Evolutionary conservation across 2,329 filamentous ascomycete species (phyloP), one percentile per base, ranked within the genome.

Genomic region (Diaporthe vexans): DNA sequence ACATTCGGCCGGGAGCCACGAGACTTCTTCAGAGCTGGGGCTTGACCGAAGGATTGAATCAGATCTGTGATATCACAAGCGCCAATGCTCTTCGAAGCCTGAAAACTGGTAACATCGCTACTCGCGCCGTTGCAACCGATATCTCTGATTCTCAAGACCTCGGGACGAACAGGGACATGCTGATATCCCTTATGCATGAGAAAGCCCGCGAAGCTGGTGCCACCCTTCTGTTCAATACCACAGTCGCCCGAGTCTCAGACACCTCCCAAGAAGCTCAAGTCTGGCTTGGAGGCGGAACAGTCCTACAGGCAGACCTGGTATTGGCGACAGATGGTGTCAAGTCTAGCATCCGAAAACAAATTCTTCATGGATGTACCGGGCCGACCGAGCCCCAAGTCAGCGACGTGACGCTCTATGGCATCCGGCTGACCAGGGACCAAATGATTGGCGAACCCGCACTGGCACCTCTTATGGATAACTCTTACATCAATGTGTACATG

Each of bases 241-340:
- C 35, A 33, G 72, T 71, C 17, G 13, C 21, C n/a, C 46, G 17
- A 9, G 46, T 71, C 43, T 52, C 51, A 35, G 72, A 74, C 3
- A 52, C 24, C 24, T 40, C 65, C 2, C 9, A 35, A 35, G 13
- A 43, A 13, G 72, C 65, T n/a, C 56, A 26, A 43, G 57, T 74
- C 19, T 48, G 1, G 35, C 24, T 65, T 7, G 63, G 70, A 7
- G 35, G 75, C 69, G 85, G 82, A 1, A 82, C 85, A 70, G 81
- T 78, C 13, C 78, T 85, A 37, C 79, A 78, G 6, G 85, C 83
- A 3, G 84, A 87, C 71, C 74, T 86, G 9, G 82, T 86, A 19
- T 78, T 87, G 46, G 84, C 84, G 1, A 84, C 85, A 29, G 84
- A 88, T 74, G 85, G 86, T 10, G 84, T 87, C 9, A 81, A 84